Evolutionary conservation across 202 grass and related monocot species (phyloP), one percentile per base, ranked within the genome.

Genomic region (Schoenoplectus tabernaemontani): DNA sequence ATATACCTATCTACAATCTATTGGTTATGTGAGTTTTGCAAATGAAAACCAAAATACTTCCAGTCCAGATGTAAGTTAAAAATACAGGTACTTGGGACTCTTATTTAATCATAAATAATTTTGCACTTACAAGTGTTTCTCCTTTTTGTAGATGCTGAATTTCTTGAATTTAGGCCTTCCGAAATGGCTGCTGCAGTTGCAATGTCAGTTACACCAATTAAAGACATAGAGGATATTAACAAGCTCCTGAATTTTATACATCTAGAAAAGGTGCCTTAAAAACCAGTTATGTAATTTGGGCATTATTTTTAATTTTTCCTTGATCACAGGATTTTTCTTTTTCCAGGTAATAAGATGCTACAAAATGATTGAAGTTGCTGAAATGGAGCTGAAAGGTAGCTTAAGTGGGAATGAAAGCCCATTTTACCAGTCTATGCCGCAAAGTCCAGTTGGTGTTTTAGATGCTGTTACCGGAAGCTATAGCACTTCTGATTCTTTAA

Each of bases 111-210:
- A 34, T 19, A 9, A 74, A 53, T 3, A 33, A 54, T 19, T 34
- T 7, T 73, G n/a, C n/a, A 56, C 28, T 56, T 34, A 28, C 41
- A 68, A 85, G 28, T 72, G 5, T 46, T 26, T 68, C 26, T 32
- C 57, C 36, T 85, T 66, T 85, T 80, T 90, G 22, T 88, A 97
- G 93, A 84, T 63, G 57, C 64, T 26, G 78, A 79, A 36, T 93
- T 93, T 85, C 53, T 97, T 30, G 51, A 84, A 84, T 97, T 93
- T 83, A 85, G 74, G 73, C 89, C 94, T 81, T 97, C 94, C 65
- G 94, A 92, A 86, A 88, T 90, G 59, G 91, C 94, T 75, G 94
- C 86, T 0, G 78, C 89, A 20, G 91, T 77, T 16, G 91, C 63
- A 15, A 26, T 97, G 78, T 91, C 63, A 11, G 34, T 93, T 75